phyloP scores from a whole-genome alignment of 2,329 filamentous ascomycete species.

The Verticillium klebahnii region DNA sequence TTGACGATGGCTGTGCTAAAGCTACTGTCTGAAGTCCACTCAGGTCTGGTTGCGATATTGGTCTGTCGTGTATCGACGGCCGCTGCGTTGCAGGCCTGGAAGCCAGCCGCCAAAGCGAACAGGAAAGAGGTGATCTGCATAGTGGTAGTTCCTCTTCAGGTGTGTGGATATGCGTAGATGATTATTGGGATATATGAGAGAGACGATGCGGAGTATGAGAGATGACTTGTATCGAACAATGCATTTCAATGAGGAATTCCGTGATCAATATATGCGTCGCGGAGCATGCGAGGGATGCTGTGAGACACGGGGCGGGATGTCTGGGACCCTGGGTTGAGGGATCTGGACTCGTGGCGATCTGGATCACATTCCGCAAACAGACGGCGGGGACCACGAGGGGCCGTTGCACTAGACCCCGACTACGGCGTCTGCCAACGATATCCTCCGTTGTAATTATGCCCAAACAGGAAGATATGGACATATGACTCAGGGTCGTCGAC shows the following conservation, averaged over 20 bases:
- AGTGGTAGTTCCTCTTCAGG: background rate
- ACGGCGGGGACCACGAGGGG: background rate
- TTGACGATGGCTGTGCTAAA: slow-evolving; percentile 56
- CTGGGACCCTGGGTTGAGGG: background rate
- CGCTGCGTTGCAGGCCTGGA: background rate
- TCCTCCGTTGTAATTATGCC: background rate
- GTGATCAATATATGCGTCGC: background rate
- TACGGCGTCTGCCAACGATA: background rate
- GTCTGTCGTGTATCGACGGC: background rate
- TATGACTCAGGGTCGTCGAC: background rate
- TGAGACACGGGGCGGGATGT: background rate
- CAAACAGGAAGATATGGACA: background rate
- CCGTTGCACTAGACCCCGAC: background rate
- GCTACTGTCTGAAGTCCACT: slow-evolving; percentile 25
- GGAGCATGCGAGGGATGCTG: background rate
- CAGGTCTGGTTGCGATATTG: slow-evolving; percentile 9
- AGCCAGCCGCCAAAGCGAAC: background rate
- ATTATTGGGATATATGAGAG: background rate
- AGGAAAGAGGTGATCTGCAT: background rate
- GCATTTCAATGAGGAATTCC: background rate
- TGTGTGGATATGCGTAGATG: background rate
- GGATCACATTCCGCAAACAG: background rate
- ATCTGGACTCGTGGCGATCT: background rate
- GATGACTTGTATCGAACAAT: background rate
- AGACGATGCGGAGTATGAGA: background rate